These are phyloP conservation scores for Dissoconium aciculare DNA, from an alignment of 2,329 filamentous ascomycete species.

Conservation along the genomic window DNA sequence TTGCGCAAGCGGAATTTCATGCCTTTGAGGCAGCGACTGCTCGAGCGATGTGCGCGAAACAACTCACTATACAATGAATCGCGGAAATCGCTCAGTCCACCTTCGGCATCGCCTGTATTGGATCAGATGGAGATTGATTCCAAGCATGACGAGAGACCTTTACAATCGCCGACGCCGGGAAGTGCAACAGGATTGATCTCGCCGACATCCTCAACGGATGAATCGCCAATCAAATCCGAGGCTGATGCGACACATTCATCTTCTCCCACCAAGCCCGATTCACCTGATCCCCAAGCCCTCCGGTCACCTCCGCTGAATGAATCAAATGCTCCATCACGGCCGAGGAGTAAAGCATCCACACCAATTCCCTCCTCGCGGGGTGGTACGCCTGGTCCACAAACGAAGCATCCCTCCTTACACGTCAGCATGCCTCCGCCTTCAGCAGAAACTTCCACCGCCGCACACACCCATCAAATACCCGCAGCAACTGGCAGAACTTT, in stretches of 20 bases:
- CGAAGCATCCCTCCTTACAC: constrained; percentile 11
- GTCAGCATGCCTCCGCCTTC: neutral
- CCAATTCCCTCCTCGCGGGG: too few relatives aligned
- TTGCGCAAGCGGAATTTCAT: constrained; percentile 15
- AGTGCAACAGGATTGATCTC: neutral
- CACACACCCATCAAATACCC: constrained; percentile 4
- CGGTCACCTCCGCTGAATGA: neutral
- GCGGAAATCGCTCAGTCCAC: neutral
- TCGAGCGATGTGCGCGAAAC: constrained; percentile 22
- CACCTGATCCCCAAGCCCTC: neutral
- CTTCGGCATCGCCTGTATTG: constrained; percentile 1
- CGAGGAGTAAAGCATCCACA: constrained; percentile 5
- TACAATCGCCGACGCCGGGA: neutral
- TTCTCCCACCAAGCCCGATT: neutral
- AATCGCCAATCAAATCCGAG: neutral
- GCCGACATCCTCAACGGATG: neutral
- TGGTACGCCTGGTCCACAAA: too few relatives aligned
- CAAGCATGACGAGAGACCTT: constrained; percentile 2
- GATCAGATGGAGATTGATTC: neutral
- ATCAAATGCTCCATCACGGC: neutral
- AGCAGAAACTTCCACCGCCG: constrained; percentile 9
- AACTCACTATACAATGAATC: constrained; percentile 10
- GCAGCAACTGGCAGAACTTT: constrained; percentile 7
- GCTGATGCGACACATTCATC: neutral
- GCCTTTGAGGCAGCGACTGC: constrained; percentile 19